These are phyloP conservation scores for Phytophthora aleatoria DNA, from an alignment of 352 stramenopile species.

Conservation along the genomic window DNA sequence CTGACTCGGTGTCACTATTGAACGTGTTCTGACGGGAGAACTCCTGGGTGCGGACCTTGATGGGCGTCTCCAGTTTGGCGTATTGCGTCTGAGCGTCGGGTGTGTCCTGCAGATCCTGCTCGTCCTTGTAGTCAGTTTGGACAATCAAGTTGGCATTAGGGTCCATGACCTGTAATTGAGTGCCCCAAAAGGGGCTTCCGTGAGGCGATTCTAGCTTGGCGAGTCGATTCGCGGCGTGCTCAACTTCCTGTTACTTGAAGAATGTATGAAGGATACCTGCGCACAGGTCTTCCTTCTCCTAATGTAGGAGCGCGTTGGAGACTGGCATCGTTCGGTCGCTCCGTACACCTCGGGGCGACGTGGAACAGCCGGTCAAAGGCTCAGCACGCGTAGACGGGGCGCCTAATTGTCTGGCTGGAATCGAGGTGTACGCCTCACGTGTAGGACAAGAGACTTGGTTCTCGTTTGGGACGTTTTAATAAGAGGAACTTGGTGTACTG, in stretches of 20 bases:
- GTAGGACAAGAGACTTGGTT: background rate
- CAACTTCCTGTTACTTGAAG: conserved; percentile 2
- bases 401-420: conserved; percentile 11
- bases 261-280: conserved; percentile 5
- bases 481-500: background rate
- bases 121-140: conserved; percentile 1
- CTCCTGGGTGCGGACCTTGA: conserved; percentile 31
- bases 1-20: conserved; percentile 35
- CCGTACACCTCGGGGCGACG: conserved; percentile 3
- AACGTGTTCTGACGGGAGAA: conserved; percentile 44
- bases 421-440: background rate
- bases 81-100: conserved; percentile 30
- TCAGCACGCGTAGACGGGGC: conserved; percentile 14
- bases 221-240: background rate
- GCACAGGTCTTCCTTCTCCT: conserved; percentile 1
- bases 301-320: background rate
- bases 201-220: background rate
- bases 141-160: conserved; percentile 4
- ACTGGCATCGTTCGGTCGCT: background rate
- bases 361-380: conserved; percentile 12
- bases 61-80: conserved; percentile 44
- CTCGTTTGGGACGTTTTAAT: background rate
- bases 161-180: conserved; percentile 14
- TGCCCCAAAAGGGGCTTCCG: conserved; percentile 5
- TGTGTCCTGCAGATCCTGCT: conserved; percentile 1